Evolutionary conservation across 352 stramenopile genomes (phyloP), one percentile per base, ranked within the genome.

Genomic region (Globisporangium paddicum): DNA sequence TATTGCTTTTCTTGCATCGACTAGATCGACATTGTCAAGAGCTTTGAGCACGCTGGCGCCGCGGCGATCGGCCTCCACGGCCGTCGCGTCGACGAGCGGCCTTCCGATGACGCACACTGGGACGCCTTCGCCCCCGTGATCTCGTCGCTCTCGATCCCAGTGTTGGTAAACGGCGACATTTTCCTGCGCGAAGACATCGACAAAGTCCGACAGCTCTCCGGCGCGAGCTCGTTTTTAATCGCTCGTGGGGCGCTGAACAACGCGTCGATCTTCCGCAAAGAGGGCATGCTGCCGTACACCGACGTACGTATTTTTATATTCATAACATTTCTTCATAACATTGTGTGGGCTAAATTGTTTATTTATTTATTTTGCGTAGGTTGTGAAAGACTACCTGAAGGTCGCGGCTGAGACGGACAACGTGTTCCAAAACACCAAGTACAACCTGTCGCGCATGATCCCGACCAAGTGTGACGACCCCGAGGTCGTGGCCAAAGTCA

Each of bases 341-440:
- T 14, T 7, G 1, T 14, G 45, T 51, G 25, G 2, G 45, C 10
- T 50, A 51, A 18, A 21, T 37, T 25, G 14, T 19, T 28, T n/a
- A 2, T 14, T 9, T 41, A 23, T 28, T 4, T n/a, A 18, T 50
- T 62, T 10, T 51, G 11, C 25, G 44, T 58, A 79, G 69, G 72
- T 78, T 13, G 78, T 89, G 18, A 53, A 73, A 1, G 78, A 86
- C 41, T 95, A 93, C 63, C 66, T 95, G n/a, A 75, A 79, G 49
- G 70, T 76, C 38, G 73, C 82, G 0, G 86, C 82, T 7, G 83
- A 93, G 72, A 86, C 72, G 3, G 87, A 96, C 73, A 95, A 95
- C 42, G 77, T 93, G 49, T 95, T 83, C 50, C 84, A 94, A 54
- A 97, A 96, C 72, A 90, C 86, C 60, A 97, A 97, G 77, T 97